Evolutionary conservation across 208 protist species (phyloP), one percentile per base, ranked within the genome.

Genomic region (Leishmania gerbilli): DNA sequence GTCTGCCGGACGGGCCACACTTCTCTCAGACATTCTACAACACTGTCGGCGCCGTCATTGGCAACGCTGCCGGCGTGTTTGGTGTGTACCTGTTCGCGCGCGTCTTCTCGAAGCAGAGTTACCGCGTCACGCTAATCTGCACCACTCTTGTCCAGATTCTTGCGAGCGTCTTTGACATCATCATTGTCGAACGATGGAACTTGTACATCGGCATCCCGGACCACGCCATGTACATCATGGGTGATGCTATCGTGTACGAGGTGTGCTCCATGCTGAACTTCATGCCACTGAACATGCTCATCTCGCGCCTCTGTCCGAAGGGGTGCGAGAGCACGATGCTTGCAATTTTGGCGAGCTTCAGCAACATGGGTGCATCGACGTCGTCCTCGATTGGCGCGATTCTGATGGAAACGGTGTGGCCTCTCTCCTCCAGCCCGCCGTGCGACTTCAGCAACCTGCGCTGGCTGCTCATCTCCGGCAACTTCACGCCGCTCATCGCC

Each of bases 261-360:
- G 82, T 92, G 51, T 84, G 74, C 71, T 90, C 88, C 67, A 88
- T 90, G 82, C 76, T 97, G 7, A 80, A 84, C 71, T 95, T 81
- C 69, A 95, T 96, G 90, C 90, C 92, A 21, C 49, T 83, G 69
- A 84, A 93, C 27, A 89, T 96, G 37, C 87, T 97, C 17, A 90
- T 95, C 75, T 91, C 92, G 1, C 90, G 92, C 45, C 79, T 97
- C 6, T 96, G 90, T 80, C 93, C 93, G 9, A 84, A 84, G 49
- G 92, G 91, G 17, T 88, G 85, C 53, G 93, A 97, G 81, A 89
- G 86, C 60, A 95, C 90, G 68, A 84, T 95, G 69, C 95, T 89
- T 56, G 88, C 94, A 2, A 76, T 95, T 24, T 83, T 97, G 31
- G 93, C 92, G 27, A 92, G 92, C 37, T 94, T 92, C 71, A 81